Evolutionary conservation across 148 eudicot species (phyloP).

Genomic region (Dysphania ambrosioides): DNA sequence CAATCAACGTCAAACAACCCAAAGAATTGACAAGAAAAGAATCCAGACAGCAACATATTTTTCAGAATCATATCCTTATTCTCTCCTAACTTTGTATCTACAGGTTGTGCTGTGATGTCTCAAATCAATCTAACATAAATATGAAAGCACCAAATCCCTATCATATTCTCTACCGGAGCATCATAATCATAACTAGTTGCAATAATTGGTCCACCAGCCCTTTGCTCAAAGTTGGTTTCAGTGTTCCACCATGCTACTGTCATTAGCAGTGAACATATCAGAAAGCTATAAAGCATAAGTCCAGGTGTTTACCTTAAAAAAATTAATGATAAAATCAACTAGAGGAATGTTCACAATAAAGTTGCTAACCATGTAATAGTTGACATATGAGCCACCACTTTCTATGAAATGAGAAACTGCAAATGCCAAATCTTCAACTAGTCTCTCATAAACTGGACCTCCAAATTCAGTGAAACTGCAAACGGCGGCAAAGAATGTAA

Average conservation of each 20-base stretch:
- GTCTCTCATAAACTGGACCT: slow-evolving; percentile 56
- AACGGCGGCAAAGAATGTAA: slow-evolving; percentile 5
- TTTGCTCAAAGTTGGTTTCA: slow-evolving; percentile 89
- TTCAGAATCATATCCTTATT: background rate
- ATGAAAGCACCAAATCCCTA: slow-evolving; percentile 17
- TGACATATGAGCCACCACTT: slow-evolving; percentile 73
- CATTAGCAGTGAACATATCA: slow-evolving; percentile 22
- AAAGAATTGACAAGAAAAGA: background rate
- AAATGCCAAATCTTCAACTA: slow-evolving; percentile 85
- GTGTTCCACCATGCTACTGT: slow-evolving; percentile 94
- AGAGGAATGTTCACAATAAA: slow-evolving; percentile 5
- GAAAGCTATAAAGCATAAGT: background rate
- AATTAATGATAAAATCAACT: background rate
- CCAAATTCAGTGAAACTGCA: slow-evolving; percentile 84
- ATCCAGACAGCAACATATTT: background rate
- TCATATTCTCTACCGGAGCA: slow-evolving; percentile 97
- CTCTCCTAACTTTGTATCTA: background rate
- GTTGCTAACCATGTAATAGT: slow-evolving; percentile 83
- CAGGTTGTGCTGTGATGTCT: too few relatives aligned
- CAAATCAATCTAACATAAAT: background rate
- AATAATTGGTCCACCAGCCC: slow-evolving; percentile 83
- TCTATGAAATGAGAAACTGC: slow-evolving; percentile 80
- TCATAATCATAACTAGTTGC: slow-evolving; percentile 95
- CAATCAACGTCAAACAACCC: background rate
- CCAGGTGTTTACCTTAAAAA: background rate